phyloP scores from a whole-genome alignment of 148 eudicot species.

The Beta vulgaris region DNA sequence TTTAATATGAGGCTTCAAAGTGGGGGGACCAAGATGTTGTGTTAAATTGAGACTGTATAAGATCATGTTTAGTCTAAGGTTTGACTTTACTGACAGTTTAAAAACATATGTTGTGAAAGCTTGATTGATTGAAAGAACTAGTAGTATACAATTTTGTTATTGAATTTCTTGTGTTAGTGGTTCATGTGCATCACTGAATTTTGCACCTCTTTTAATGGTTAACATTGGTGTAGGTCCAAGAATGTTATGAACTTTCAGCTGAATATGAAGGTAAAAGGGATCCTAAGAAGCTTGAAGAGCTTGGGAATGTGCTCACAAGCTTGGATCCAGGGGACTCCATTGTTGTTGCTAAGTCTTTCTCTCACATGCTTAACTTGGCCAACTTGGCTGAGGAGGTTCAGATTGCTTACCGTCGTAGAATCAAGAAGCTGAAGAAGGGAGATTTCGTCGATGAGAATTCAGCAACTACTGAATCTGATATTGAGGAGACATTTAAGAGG shows the following conservation, averaged over 20 bases:
- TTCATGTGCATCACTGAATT: not conserved
- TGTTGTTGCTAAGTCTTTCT: constrained; percentile 81
- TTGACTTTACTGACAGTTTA: constrained; percentile 9
- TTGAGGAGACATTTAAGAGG: constrained; percentile 87
- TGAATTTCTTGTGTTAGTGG: not conserved
- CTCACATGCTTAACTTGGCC: constrained; percentile 98
- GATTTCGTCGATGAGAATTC: constrained; percentile 78
- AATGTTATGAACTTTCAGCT: constrained; percentile 92
- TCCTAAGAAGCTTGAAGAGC: constrained; percentile 78
- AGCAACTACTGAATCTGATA: constrained; percentile 90
- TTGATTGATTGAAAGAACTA: not conserved
- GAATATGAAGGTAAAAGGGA: constrained; percentile 84
- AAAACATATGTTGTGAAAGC: not conserved
- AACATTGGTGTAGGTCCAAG: constrained; percentile 66
- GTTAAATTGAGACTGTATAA: not conserved
- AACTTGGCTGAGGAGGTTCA: constrained; percentile 94
- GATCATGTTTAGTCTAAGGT: not conserved
- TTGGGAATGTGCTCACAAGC: constrained; percentile 81
- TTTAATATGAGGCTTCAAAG: not conserved
- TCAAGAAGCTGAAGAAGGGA: constrained; percentile 81
- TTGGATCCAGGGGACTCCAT: constrained; percentile 95
- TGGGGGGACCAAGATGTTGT: not conserved
- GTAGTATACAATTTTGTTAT: not conserved
- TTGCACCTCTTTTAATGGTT: not conserved
- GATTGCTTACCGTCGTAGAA: constrained; percentile 79